Evolutionary conservation across 2,329 filamentous ascomycete species (phyloP), one percentile per base, ranked within the genome.

Genomic region (Xylaria sp.): DNA sequence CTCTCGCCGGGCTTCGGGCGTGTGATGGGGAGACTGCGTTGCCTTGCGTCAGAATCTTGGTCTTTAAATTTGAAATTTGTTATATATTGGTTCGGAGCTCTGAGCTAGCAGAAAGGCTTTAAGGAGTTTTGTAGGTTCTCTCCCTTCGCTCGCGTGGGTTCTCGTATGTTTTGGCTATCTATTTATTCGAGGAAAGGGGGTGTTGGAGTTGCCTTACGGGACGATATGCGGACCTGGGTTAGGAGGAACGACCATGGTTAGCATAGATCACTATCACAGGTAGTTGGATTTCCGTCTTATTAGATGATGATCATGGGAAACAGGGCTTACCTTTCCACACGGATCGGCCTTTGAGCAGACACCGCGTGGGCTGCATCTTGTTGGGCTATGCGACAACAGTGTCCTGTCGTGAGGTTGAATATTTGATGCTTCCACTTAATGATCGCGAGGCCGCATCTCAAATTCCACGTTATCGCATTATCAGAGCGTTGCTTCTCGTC

Each of bases 181-280:
- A 18, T 57, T 25, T 48, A n/a, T 41, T 56, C 25, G 56, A 48
- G n/a, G 62, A 72, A 70, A 49, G 48, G 48, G 66, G 62, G 18
- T 8, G n/a, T 41, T 46, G 41, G 43, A 59, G 12, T 62, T 46
- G 36, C 41, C 89, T 83, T 89, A 92, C 90, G 90, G 86, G 72
- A 92, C 89, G 75, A 92, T 91, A 77, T 92, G 89, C 71, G 90
- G 90, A 62, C 90, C 90, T 92, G 74, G 8, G 51, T 66, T 33
- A 41, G 46, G 33, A 63, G 10, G 8, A 58, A 39, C 10, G 51
- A 25, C 23, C 25, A 20, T 66, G 33, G 28, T 61, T 60, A 68
- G 56, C 18, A 61, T 12, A 23, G 52, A 31, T 28, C 25, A 31
- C 31, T 54, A 15, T 18, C 20, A 23, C 36, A 62, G 18, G 23